These are phyloP conservation scores for Ascochyta lentis DNA, from an alignment of 2,329 filamentous ascomycete species.

Conservation along the genomic window DNA sequence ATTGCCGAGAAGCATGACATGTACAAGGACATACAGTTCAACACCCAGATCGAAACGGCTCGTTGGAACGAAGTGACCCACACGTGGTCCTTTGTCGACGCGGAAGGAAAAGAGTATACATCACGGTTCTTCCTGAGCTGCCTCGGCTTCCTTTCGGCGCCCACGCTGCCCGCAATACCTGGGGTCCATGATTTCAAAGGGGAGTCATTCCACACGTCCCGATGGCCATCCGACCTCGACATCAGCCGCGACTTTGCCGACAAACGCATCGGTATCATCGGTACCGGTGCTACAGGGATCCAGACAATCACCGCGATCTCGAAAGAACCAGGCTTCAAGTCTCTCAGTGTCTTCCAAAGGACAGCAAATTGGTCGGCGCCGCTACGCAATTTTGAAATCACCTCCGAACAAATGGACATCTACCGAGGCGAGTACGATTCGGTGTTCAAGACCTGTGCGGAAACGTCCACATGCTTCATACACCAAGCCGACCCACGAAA, in stretches of 20 bases:
- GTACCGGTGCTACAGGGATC: conserved; percentile 65
- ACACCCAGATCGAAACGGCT: conserved; percentile 24
- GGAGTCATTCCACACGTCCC: conserved; percentile 57
- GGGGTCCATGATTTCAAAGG: conserved; percentile 30
- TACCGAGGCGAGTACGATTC: conserved; percentile 17
- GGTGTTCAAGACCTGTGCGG: conserved; percentile 22
- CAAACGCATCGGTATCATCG: conserved; percentile 67
- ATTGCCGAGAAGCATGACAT: conserved; percentile 56
- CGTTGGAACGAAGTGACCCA: conserved; percentile 19
- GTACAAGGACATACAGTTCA: conserved; percentile 32
- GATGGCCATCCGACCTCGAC: conserved; percentile 61
- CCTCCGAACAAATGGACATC: conserved; percentile 21
- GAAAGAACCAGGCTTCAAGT: conserved; percentile 37
- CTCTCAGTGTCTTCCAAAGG: conserved; percentile 66
- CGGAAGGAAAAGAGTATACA: conserved; percentile 20
- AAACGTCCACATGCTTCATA: conserved; percentile 25
- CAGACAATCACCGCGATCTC: conserved; percentile 67
- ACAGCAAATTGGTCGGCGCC: conserved; percentile 55
- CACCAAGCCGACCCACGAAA: conserved; percentile 20
- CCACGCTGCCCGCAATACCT: conserved; percentile 28
- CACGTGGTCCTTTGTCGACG: conserved; percentile 23
- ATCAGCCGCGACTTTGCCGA: conserved; percentile 51
- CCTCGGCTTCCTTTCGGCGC: conserved; percentile 26
- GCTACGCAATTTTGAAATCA: conserved; percentile 21
- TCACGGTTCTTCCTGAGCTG: conserved; percentile 26